Base-by-base conservation (phyloP, 352 stramenopile species). In the Globisporangium perplexum region DNA sequence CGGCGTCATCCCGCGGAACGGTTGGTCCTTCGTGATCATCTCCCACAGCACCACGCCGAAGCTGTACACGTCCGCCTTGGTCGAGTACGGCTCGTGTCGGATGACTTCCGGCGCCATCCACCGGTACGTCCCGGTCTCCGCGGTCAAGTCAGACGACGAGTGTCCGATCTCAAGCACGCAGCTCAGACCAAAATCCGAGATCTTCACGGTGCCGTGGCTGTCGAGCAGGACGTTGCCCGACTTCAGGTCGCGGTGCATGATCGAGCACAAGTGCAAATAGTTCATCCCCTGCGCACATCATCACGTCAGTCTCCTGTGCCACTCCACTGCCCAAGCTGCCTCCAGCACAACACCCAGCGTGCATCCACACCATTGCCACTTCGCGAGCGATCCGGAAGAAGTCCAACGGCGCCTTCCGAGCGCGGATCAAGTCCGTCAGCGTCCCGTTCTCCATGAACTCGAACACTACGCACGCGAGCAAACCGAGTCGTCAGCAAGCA, bases 101-200 rank as follows among this genome's bases (percentile, higher is more conserved):
- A 97, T 96, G 11, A 98, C 94, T 55, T 98, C 90, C 0, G 93
- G 93, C 12, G 93, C 92, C 93, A 98, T 98, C 79, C 96, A 98
- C 35, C 95, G 77, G 59, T 95, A 95, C n/a, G 85, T 95, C 36
- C 85, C 85, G 20, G 85, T 93, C 65, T 95, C 83, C 11, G 85
- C 85, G 3, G 85, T 95, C 55, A 95, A 59, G 51, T 95, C 83
- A 30, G 77, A 74, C 33, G 77, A 88, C 33, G 69, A 77, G 42
- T 57, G 49, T 15, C 76, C 80, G 22, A 91, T 88, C 47, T 94
- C 82, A 15, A 94, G 68, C 47, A 91, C 80, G 38, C 83, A 93
- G 31, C 84, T 94, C 43, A 96, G 63, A 3, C 84, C 83, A 68
- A 96, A 96, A 57, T 96, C 86, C 12, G 84, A 93, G 44, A 96